A percentile compares a stretch with the other conserved stretches of the same genome.
These are phyloP conservation scores for Russula ochroleuca DNA, from an alignment of 768 basidiomycete genomes.

Conservation along the genomic window DNA sequence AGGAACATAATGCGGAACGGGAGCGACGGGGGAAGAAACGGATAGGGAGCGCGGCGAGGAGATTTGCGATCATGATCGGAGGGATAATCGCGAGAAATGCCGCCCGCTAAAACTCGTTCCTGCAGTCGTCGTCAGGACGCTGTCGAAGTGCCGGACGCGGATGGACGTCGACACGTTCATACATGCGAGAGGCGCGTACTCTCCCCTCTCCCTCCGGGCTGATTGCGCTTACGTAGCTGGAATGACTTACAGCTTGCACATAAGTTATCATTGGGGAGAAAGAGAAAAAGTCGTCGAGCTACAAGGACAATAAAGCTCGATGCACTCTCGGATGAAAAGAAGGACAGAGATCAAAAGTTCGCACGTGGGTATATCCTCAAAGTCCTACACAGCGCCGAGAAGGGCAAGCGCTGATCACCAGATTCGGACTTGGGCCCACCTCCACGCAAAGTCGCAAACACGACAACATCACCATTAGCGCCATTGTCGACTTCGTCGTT, in stretches of 20 bases:
- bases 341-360: slow-evolving; percentile 88
- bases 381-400: slow-evolving; percentile 64
- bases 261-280: slow-evolving; percentile 86
- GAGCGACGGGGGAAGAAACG: slow-evolving; percentile 25
- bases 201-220: no score
- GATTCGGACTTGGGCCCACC: slow-evolving; percentile 7
- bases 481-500: not conserved
- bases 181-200: slow-evolving; percentile 80
- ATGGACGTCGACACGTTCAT: slow-evolving; percentile 83
- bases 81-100: slow-evolving; percentile 78
- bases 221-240: not conserved
- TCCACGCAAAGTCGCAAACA: no score
- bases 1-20: slow-evolving; percentile 30
- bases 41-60: slow-evolving; percentile 30
- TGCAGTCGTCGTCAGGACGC: slow-evolving; percentile 83
- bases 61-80: slow-evolving; percentile 41
- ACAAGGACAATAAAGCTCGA: slow-evolving; percentile 71
- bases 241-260: slow-evolving; percentile 63
- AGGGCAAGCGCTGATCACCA: slow-evolving; percentile 35
- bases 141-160: slow-evolving; percentile 81
- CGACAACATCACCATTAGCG: not conserved
- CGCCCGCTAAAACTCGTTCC: slow-evolving; percentile 76
- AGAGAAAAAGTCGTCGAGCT: slow-evolving; percentile 87
- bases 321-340: slow-evolving; percentile 79
- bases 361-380: slow-evolving; percentile 87